phyloP scores from a whole-genome alignment of 1,139 yeast genomes.

The Arxiozyma bovina region DNA sequence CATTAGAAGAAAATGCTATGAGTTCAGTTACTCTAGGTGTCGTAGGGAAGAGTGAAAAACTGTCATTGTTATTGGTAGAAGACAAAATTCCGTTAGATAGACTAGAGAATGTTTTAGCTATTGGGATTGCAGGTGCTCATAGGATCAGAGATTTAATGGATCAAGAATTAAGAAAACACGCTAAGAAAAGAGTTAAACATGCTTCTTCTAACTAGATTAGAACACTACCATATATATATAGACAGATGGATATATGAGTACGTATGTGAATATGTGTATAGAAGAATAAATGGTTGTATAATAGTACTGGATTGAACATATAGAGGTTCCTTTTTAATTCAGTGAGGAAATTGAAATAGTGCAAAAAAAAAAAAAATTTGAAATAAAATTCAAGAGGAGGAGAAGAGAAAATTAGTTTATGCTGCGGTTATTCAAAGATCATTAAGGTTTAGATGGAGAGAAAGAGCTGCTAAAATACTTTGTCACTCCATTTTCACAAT shows the following conservation, averaged over 20 bases:
- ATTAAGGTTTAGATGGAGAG: neutral
- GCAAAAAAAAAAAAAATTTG: neutral
- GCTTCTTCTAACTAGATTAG: constrained; percentile 10
- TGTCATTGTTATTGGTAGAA: constrained; percentile 66
- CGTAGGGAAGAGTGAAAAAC: constrained; percentile 71
- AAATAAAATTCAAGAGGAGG: neutral
- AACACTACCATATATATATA: neutral
- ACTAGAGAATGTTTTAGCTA: constrained; percentile 66
- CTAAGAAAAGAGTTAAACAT: constrained; percentile 38
- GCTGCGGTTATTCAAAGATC: neutral
- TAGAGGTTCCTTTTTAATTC: neutral
- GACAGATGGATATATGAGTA: neutral
- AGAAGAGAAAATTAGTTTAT: too few species aligned
- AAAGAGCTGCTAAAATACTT: too few species aligned
- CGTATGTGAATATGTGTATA: neutral
- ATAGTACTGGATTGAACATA: too few species aligned
- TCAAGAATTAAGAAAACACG: constrained; percentile 65
- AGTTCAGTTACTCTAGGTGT: constrained; percentile 76
- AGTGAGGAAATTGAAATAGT: neutral
- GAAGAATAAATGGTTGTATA: neutral
- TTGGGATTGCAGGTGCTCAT: constrained; percentile 86
- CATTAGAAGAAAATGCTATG: constrained; percentile 75
- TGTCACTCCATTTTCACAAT: neutral
- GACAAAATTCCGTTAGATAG: constrained; percentile 79
- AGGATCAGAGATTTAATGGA: constrained; percentile 81